phyloP scores from a whole-genome alignment of 805 yeast genomes.

The Kazachstania taianensis region DNA sequence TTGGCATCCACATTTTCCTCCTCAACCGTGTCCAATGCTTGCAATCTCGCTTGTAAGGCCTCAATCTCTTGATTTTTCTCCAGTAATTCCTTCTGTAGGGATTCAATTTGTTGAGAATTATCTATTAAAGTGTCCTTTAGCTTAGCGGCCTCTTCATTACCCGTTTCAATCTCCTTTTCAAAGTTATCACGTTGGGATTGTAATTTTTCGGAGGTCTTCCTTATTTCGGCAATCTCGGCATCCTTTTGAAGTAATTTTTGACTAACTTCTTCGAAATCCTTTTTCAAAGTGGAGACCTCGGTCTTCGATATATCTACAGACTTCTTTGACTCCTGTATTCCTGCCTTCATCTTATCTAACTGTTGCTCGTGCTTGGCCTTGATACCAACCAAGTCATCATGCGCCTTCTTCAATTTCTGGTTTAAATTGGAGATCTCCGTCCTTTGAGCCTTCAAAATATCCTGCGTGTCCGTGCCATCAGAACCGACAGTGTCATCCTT shows the following conservation, averaged over 20 bases:
- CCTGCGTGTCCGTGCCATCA: constrained; percentile 1
- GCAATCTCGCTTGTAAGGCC: not conserved
- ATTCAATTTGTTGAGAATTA: no score
- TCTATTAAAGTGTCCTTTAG: not conserved
- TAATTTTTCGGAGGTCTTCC: not conserved
- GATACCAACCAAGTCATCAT: not conserved
- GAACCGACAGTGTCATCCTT: not conserved
- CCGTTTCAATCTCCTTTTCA: not conserved
- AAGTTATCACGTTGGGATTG: not conserved
- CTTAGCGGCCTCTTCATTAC: not conserved
- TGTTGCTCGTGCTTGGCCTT: constrained; percentile 1
- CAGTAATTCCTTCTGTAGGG: constrained; percentile 3
- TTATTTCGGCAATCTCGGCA: not conserved
- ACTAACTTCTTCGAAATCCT: not conserved
- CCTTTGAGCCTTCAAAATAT: constrained; percentile 2
- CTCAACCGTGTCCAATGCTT: not conserved
- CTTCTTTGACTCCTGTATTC: not conserved
- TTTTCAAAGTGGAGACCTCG: no score
- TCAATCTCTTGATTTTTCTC: constrained; percentile 1
- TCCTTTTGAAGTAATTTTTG: not conserved
- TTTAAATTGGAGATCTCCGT: constrained; percentile 3
- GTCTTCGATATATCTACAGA: not conserved
- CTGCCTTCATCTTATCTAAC: not conserved
- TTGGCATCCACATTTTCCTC: not conserved
- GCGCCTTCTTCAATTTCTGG: no score